Base-by-base conservation (phyloP, 768 basidiomycete species). In the Suillus luteus region DNA sequence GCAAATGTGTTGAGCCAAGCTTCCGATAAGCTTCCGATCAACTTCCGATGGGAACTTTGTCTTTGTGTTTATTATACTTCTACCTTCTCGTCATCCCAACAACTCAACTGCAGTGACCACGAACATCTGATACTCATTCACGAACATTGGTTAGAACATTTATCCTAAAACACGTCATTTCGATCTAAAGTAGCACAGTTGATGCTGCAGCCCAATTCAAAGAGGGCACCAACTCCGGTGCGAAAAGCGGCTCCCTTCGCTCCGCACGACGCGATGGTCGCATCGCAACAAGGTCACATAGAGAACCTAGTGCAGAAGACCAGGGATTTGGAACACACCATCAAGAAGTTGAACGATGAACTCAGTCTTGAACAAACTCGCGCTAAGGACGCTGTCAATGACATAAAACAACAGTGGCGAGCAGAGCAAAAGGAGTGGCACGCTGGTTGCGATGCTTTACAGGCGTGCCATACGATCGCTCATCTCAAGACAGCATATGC, bases 291-390 rank as follows among this genome's bases (percentile, higher is more conserved):
- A 64, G 75, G 81, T 2, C 90, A 92, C 71, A 90, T 93, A 58
- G 83, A 88, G 57, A 89, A 92, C 49, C 84, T 93, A 60, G 88
- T 91, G 2, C 84, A 88, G 66, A 81, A 86, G 65, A 89, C 85
- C 69, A 85, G 85, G 31, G 83, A 83, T 0, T 81, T 90, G 60
- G 88, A 90, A 62, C 83, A 86, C 64, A 82, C 82, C 5, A 81
- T 82, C 73, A 83, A 83, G 67, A 84, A 82, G 51, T 81, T 91
- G 41, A 70, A 76, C 17, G 82, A 83, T 27, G 83, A 86, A 48
- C 68, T 87, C 37, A 67, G 74, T 3, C 69, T 69, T 33, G 86
- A 86, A 68, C 71, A 77, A 57, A 71, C 72, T 22, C 81, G 82
- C 62, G 73, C 77, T 55, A 81, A 79, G 54, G 70, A 69, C 46